Base-by-base conservation (phyloP, 1,284 basidiomycete genomes). In the Rhodotorula glutinis region DNA sequence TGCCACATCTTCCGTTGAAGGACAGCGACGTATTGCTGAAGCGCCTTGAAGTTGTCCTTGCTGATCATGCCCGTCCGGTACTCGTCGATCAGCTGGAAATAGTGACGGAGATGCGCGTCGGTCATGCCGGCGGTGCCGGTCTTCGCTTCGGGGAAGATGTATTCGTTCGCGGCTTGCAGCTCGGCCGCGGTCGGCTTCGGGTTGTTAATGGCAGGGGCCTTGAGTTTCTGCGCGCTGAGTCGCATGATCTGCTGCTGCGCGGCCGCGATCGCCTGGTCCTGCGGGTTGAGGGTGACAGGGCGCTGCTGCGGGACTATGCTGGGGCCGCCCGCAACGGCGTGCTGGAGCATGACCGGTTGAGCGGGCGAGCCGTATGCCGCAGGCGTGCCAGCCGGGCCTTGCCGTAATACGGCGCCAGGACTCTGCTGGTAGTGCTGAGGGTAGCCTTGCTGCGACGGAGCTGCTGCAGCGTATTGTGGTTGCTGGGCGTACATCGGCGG, bases 71-170 rank as follows among this genome's bases (percentile, higher is more conserved):
- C 62, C 52, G 52, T 25, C 29, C 29, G 29, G 46, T 58, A 64
- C 17, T 52, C 55, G 17, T 60, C 56, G 23, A 64, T 62, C 4
- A 68, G 62, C 41, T 68, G 62, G 52, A 49, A 14, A 53, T 68
- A 68, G 52, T 68, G 66, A 23, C 41, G 43, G 41, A 61, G 46
- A 56, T 68, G 66, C 49, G 66, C 66, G n/a, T 38, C 46, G 33
- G 62, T 64, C 55, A 63, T 53, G 30, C 56, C 52, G 7, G 56
- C 56, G 16, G 33, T 19, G 25, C 60, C 60, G 10, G n/a, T 53
- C 13, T 11, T 5, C 2, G 53, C 58, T 14, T 52, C 44, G 23
- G 61, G 52, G 47, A 57, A 62, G 13, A 16, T 7, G 47, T 49
- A 46, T 19, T 40, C 19, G 27, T 40, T 3, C 30, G 44, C 44